Base-by-base conservation (phyloP, 495 filamentous ascomycete species). In the Penicillium parvum region DNA sequence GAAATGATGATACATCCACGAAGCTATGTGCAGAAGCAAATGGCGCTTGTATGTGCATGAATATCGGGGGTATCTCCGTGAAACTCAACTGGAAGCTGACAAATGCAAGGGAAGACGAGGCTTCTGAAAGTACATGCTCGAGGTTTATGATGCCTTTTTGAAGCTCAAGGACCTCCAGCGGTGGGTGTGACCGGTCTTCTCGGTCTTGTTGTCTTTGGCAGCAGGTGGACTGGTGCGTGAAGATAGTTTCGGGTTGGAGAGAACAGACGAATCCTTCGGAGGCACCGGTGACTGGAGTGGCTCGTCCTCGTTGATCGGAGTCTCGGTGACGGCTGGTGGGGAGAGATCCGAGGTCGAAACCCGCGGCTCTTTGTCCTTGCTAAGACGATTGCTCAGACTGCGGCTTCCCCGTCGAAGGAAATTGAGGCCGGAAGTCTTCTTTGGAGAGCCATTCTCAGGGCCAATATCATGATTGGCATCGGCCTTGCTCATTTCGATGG, bases 371-470 rank as follows among this genome's bases (percentile, higher is more conserved):
- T 66, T 64, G 28, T 71, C 60, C 40, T 64, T 65, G 52, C 51
- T 51, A 3, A 68, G 53, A 14, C 61, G 58, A 3, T 75, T 69
- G 46, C 81, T 69, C 61, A 83, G 59, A 59, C 80, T 85, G 63
- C 81, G 83, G 50, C 77, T 81, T 26, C 68, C 68, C 20, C 74
- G 69, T 37, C 71, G 63, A 44, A 84, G 74, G 18, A 78, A 64
- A 37, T 58, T 68, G 14, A 84, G 60, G 8, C 76, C 61, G 15
- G 67, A 43, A 19, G 64, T 55, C 9, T 62, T 68, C 39, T 61
- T 64, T 14, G 65, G 60, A 19, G 66, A 65, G 10, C 60, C 69
- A 42, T 63, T 69, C 34, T 66, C 66, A 12, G 43, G n/a, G 28
- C 28, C 28, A 30, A 14, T 15, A 6, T 7, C n/a, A n/a, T 30